Evolutionary conservation across 2,329 filamentous ascomycete genomes (phyloP).

Genomic region (Ascocoryne sarcoides): DNA sequence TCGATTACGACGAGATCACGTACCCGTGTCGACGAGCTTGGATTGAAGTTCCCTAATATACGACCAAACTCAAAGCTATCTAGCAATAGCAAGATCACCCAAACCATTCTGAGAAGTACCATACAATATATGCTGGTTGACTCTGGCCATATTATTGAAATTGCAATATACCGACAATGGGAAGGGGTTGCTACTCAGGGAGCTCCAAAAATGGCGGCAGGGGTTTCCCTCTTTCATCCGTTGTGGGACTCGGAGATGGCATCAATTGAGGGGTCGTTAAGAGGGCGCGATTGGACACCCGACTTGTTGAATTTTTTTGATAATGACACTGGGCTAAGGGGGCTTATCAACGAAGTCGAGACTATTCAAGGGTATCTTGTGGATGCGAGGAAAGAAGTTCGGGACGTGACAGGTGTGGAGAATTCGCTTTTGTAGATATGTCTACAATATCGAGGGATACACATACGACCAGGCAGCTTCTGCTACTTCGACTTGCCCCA

Average conservation of each 20-base stretch:
- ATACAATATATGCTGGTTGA: conserved; percentile 18
- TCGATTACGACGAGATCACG: conserved; percentile 12
- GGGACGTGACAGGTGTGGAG: not conserved
- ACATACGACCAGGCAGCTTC: too few species aligned
- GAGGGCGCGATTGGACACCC: conserved; percentile 17
- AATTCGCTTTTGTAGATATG: too few species aligned
- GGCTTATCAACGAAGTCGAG: conserved; percentile 16
- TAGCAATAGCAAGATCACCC: conserved; percentile 12
- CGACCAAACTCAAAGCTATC: conserved; percentile 1
- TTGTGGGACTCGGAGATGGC: conserved; percentile 24
- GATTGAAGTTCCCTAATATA: conserved; percentile 20
- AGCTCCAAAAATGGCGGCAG: conserved; percentile 17
- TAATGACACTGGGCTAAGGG: conserved; percentile 11
- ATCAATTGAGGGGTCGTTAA: conserved; percentile 15
- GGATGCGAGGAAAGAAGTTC: conserved; percentile 1
- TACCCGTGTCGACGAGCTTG: conserved; percentile 17
- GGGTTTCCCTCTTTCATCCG: conserved; percentile 23
- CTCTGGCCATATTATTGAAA: conserved; percentile 23
- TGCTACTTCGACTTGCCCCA: too few species aligned
- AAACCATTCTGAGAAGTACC: conserved; percentile 19
- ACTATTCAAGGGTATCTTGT: conserved; percentile 12
- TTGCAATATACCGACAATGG: conserved; percentile 26
- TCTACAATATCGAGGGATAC: too few species aligned
- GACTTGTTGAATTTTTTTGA: conserved; percentile 19
- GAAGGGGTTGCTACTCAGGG: conserved; percentile 10